Evolutionary conservation across 2,329 filamentous ascomycete species (phyloP).

Genomic region (Akanthomyces lecanii): DNA sequence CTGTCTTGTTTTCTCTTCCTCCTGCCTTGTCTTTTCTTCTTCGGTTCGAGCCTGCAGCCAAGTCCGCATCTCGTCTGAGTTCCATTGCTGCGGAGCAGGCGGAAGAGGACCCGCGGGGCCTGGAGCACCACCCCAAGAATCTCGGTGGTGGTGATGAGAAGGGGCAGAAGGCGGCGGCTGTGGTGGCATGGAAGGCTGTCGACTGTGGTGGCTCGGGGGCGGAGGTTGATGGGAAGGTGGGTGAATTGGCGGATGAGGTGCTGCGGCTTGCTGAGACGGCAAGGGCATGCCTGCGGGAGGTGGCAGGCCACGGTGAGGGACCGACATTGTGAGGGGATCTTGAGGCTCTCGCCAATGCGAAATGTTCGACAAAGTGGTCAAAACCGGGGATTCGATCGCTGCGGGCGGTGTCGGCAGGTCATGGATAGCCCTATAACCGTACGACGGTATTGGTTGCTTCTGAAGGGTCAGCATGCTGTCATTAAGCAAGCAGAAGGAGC

Average conservation of each 20-base stretch:
- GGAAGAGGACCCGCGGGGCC: slow-evolving; percentile 49
- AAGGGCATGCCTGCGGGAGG: slow-evolving; percentile 56
- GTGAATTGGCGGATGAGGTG: slow-evolving; percentile 6
- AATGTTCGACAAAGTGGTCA: slow-evolving; percentile 21
- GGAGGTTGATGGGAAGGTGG: slow-evolving; percentile 15
- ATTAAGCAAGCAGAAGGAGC: not conserved
- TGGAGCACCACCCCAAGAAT: slow-evolving; percentile 30
- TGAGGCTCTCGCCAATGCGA: slow-evolving; percentile 37
- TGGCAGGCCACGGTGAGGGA: slow-evolving; percentile 59
- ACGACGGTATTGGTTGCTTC: slow-evolving; percentile 40
- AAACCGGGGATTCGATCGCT: slow-evolving; percentile 44
- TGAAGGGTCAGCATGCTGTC: slow-evolving; percentile 49
- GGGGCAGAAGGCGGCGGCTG: slow-evolving; percentile 26
- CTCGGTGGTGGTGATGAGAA: slow-evolving; percentile 31
- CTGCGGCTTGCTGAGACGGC: slow-evolving; percentile 35
- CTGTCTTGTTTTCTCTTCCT: slow-evolving; percentile 65
- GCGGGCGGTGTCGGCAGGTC: slow-evolving; percentile 48
- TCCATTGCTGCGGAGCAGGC: slow-evolving; percentile 61
- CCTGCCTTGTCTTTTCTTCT: slow-evolving; percentile 68
- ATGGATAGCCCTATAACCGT: slow-evolving; percentile 49
- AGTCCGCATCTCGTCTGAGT: slow-evolving; percentile 65
- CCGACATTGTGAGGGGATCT: slow-evolving; percentile 54
- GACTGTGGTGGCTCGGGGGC: slow-evolving; percentile 18
- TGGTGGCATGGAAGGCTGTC: slow-evolving; percentile 24
- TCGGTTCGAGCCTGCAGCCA: slow-evolving; percentile 70